Conservation (phyloP, 192 early-diverging fungal species). For the Haplosporangium gracile region DNA sequence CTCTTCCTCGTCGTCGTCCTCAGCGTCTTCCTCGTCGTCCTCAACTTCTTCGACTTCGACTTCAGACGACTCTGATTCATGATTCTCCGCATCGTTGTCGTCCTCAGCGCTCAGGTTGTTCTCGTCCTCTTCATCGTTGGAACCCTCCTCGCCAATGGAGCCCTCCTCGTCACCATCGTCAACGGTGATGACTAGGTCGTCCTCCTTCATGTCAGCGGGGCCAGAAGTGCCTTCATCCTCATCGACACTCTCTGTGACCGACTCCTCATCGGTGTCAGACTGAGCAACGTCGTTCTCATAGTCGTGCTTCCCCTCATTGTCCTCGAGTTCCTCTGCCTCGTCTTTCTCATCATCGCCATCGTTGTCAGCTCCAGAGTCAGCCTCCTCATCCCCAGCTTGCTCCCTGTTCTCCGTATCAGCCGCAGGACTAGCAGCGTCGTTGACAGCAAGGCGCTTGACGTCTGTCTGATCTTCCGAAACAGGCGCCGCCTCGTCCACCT, state of each 20-base stretch:
- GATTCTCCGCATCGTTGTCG: conserved; percentile 4
- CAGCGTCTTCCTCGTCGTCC: background rate
- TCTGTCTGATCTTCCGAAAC: background rate
- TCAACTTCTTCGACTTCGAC: conserved; percentile 1
- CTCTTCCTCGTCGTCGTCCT: background rate
- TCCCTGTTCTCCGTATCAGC: conserved; percentile 2
- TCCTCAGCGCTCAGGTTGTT: conserved; percentile 19
- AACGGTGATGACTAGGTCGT: conserved; percentile 5
- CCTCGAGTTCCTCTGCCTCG: background rate
- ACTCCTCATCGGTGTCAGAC: background rate
- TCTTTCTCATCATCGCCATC: conserved; percentile 4
- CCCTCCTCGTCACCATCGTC: background rate
- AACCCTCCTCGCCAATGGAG: background rate
- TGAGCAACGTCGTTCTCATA: background rate
- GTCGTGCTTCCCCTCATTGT: too few relatives aligned
- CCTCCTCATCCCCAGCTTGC: conserved; percentile 2
- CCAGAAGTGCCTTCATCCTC: conserved; percentile 9
- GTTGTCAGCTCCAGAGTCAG: conserved; percentile 12
- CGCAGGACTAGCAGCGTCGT: background rate
- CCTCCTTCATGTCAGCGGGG: background rate
- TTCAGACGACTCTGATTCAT: conserved; percentile 5
- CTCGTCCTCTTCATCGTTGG: background rate
- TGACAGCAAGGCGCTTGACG: background rate
- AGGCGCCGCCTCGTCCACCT: background rate
- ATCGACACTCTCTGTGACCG: background rate